These are phyloP conservation scores for Cubamyces lactineus DNA, from an alignment of 768 basidiomycete species.

Conservation along the genomic window DNA sequence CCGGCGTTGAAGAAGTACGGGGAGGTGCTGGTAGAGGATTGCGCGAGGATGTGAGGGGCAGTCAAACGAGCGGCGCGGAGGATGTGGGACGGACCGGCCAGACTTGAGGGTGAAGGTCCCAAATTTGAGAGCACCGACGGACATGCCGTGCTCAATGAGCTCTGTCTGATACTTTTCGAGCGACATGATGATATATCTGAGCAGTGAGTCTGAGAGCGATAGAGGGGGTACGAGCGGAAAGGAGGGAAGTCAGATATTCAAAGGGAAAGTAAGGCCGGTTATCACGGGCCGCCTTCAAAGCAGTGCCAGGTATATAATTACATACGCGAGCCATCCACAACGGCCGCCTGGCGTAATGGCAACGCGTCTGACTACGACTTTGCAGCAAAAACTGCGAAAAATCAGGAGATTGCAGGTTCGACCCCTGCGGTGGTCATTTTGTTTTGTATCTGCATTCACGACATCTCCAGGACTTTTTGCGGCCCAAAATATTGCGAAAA, in stretches of 20 bases:
- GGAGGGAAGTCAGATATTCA: not conserved
- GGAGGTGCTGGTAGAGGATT: conserved; percentile 57
- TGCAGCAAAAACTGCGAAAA: not conserved
- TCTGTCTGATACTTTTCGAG: conserved; percentile 59
- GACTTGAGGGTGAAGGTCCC: conserved; percentile 94
- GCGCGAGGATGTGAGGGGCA: conserved; percentile 16
- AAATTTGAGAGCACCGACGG: conserved; percentile 80
- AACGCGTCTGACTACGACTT: conserved; percentile 15
- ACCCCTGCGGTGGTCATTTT: conserved; percentile 80
- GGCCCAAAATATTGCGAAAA: not conserved
- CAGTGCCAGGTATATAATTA: not conserved
- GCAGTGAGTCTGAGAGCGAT: no score
- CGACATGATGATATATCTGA: conserved; percentile 23
- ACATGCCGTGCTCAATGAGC: conserved; percentile 70
- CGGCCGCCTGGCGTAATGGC: conserved; percentile 18
- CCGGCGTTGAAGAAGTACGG: conserved; percentile 99
- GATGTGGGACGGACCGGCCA: conserved; percentile 66
- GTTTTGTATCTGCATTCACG: not conserved
- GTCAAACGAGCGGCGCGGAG: conserved; percentile 12
- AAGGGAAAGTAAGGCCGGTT: no score
- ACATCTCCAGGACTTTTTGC: not conserved
- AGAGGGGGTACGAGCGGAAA: not conserved
- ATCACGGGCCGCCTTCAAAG: not conserved
- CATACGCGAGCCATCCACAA: not conserved
- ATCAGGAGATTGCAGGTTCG: conserved; percentile 95